Evolutionary conservation across 192 early-diverging fungal genomes (phyloP).

Genomic region (Rhizophlyctis rosea): DNA sequence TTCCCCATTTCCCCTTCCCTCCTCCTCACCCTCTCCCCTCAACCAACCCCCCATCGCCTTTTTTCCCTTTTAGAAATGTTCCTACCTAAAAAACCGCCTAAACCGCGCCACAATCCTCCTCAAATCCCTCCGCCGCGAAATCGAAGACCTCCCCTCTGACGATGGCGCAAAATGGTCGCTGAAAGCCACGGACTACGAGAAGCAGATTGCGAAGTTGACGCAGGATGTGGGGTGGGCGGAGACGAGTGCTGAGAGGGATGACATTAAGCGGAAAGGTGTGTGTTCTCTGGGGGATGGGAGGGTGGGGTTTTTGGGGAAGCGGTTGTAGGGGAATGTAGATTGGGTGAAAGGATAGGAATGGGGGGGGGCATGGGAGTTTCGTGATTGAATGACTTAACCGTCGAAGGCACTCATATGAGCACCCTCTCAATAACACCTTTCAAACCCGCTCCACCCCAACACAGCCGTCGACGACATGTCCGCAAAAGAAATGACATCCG

Average conservation of each 20-base stretch:
- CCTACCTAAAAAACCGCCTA: conserved; percentile 51
- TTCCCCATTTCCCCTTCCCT: neutral
- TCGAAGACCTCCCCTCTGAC: conserved; percentile 34
- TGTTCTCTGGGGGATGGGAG: neutral
- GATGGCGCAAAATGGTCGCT: conserved; percentile 37
- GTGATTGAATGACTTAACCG: too few relatives aligned
- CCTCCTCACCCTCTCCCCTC: neutral
- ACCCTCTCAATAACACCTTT: neutral
- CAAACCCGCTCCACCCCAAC: neutral
- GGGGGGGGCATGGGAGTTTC: neutral
- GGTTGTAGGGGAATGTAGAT: neutral
- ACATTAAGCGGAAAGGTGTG: conserved; percentile 30
- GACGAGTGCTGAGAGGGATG: conserved; percentile 46
- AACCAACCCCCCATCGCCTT: neutral
- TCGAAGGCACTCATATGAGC: neutral
- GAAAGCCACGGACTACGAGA: conserved; percentile 47
- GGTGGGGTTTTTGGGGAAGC: neutral
- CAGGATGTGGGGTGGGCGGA: conserved; percentile 62
- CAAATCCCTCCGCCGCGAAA: conserved; percentile 49
- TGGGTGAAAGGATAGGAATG: neutral
- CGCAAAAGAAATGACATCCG: conserved; percentile 47
- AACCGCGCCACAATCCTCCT: conserved; percentile 49
- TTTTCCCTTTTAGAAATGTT: conserved; percentile 47
- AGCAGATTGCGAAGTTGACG: conserved; percentile 39
- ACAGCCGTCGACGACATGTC: conserved; percentile 49